Evolutionary conservation across 1,284 basidiomycete genomes (phyloP).

Genomic region (Irpex rosettiformis): DNA sequence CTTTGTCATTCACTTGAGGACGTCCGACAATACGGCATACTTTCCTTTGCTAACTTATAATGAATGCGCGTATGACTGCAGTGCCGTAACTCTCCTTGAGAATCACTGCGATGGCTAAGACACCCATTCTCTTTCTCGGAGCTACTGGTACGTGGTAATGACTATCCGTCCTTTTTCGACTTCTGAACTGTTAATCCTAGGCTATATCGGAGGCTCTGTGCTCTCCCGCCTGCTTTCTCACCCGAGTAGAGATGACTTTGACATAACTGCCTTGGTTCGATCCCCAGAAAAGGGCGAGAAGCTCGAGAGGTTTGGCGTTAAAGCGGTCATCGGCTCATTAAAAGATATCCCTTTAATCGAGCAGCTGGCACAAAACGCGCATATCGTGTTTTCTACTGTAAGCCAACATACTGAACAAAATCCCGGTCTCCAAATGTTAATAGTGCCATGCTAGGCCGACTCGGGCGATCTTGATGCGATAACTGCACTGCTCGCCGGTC

Average conservation of each 20-base stretch:
- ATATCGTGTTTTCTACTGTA: constrained; percentile 22
- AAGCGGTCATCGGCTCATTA: constrained; percentile 18
- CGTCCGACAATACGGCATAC: not conserved
- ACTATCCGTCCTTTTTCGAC: not conserved
- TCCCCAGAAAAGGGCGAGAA: constrained; percentile 19
- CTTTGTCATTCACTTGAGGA: no score
- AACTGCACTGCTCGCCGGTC: constrained; percentile 42
- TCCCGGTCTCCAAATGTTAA: not conserved
- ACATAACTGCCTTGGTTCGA: constrained; percentile 23
- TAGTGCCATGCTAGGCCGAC: constrained; percentile 34
- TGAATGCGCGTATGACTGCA: no score
- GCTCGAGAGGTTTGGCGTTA: constrained; percentile 20
- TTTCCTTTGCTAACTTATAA: not conserved
- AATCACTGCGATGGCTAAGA: not conserved
- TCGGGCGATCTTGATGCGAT: constrained; percentile 39
- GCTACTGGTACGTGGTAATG: constrained; percentile 15
- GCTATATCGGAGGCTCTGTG: constrained; percentile 24
- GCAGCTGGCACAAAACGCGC: constrained; percentile 13
- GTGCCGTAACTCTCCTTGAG: no score
- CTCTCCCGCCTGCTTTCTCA: constrained; percentile 21
- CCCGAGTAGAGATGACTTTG: constrained; percentile 15
- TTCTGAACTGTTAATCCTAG: constrained; percentile 6
- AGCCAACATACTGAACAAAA: not conserved
- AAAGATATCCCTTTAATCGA: constrained; percentile 15
- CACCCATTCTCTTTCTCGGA: constrained; percentile 16